These are phyloP conservation scores for Quercus lobata DNA, from an alignment of 331 rosid genomes.

Conservation along the genomic window DNA sequence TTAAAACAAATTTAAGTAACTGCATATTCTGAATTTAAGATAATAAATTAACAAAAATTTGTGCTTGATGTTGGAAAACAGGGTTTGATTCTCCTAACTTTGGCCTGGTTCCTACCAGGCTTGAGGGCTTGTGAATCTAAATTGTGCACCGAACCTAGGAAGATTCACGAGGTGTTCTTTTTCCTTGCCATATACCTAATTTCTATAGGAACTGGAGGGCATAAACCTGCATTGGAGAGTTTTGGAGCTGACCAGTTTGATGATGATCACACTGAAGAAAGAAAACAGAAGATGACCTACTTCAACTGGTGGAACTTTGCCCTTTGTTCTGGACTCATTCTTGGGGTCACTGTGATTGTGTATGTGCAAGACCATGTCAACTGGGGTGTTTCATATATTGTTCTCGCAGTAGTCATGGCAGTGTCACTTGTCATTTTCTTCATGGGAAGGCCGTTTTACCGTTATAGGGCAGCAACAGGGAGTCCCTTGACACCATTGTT, in stretches of 20 bases:
- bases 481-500: conserved; percentile 89
- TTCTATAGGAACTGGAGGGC: conserved; percentile 92
- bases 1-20: too few relatives aligned
- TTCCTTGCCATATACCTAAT: conserved; percentile 72
- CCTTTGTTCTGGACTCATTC: conserved; percentile 66
- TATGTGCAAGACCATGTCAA: conserved; percentile 70
- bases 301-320: conserved; percentile 96
- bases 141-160: conserved; percentile 51
- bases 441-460: conserved; percentile 58
- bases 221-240: conserved; percentile 85
- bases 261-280: conserved; percentile 57
- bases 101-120: conserved; percentile 74
- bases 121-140: conserved; percentile 52
- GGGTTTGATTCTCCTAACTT: conserved; percentile 73
- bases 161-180: conserved; percentile 63
- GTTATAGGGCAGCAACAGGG: conserved; percentile 63
- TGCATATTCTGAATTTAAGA: neutral
- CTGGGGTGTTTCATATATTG: conserved; percentile 76
- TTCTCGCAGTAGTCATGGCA: conserved; percentile 58
- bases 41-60: neutral
- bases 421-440: conserved; percentile 56
- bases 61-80: conserved; percentile 13
- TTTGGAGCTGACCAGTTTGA: conserved; percentile 98
- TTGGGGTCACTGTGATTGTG: conserved; percentile 81
- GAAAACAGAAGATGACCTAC: conserved; percentile 74